Base-by-base conservation (phyloP, 2,329 filamentous ascomycete species). In the Fusarium camptoceras region DNA sequence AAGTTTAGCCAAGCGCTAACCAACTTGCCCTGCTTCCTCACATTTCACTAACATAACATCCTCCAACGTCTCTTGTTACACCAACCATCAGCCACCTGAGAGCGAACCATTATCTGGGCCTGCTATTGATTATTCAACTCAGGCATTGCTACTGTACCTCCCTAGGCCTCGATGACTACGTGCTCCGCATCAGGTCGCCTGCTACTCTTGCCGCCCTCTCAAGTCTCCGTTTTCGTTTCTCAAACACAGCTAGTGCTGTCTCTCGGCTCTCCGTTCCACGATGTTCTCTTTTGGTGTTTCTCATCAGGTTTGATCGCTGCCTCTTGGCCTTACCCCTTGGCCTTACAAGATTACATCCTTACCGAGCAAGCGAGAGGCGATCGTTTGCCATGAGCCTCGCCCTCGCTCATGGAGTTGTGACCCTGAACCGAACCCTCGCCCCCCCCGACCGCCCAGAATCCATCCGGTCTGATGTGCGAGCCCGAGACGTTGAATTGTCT, bases 391-490 rank as follows among this genome's bases (percentile, higher is more conserved):
- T 49, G 30, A 62, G 47, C 49, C 44, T 68, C 31, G 46, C 54
- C 61, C 43, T 55, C n/a, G 22, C 22, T 31, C 54, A 50, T 71
- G 57, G 60, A 65, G 48, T 63, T 54, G 57, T 47, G 51, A 56
- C 51, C 66, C 64, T 72, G 55, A 50, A 50, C 49, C 54, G 50
- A 54, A 56, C 71, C 66, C 73, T 67, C 66, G 59, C 70, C 71
- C 74, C 69, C 69, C 66, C 64, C 68, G 60, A 44, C 72, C 74
- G 70, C 75, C 71, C 64, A 65, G 71, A 68, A 73, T 59, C 70
- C 72, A 69, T 70, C 73, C 75, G 63, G 76, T 73, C 72, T 76
- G 79, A 73, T 82, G 73, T 78, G 67, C 67, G 49, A 64, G 58
- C 47, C 66, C 65, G 73, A 73, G 69, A 74, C 73, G 41, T 59